Percentiles rank a stretch among this genome's conserved stretches.
These are phyloP conservation scores for Fusarium decemcellulare DNA, from an alignment of 2,329 filamentous ascomycete species.

Conservation along the genomic window DNA sequence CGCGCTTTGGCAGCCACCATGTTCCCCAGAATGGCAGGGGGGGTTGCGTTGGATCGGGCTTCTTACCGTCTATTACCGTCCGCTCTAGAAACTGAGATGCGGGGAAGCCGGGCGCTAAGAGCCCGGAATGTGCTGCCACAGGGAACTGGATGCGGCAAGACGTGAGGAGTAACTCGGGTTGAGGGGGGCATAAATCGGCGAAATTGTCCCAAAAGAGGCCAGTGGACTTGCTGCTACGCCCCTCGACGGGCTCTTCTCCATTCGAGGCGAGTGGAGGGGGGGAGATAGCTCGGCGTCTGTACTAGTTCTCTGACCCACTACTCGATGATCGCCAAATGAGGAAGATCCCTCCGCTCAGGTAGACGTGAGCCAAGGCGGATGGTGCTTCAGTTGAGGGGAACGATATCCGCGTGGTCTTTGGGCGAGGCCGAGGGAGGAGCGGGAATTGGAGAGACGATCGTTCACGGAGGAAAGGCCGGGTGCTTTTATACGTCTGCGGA, in stretches of 20 bases:
- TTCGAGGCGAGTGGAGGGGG: not conserved
- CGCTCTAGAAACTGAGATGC: not conserved
- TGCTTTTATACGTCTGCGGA: not conserved
- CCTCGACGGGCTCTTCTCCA: not conserved
- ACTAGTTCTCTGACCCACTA: not conserved
- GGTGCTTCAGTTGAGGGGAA: not conserved
- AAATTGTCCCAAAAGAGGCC: slow-evolving; percentile 9
- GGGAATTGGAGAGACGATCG: not conserved
- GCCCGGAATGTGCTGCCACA: not conserved
- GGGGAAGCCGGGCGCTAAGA: not conserved
- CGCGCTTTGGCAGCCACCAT: not conserved
- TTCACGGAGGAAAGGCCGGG: not conserved
- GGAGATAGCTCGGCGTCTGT: slow-evolving; percentile 3
- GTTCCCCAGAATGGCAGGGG: not conserved
- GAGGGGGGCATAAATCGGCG: slow-evolving; percentile 12
- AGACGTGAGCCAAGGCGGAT: not conserved
- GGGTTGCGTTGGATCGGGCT: not conserved
- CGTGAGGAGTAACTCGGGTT: not conserved
- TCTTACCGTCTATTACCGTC: slow-evolving; percentile 8
- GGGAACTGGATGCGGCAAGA: not conserved
- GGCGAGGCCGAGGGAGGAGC: not conserved
- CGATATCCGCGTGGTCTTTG: not conserved
- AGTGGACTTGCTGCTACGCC: not conserved
- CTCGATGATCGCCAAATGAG: slow-evolving; percentile 5
- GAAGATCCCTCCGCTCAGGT: slow-evolving; percentile 1